Evolutionary conservation across 176 grass and related monocot species (phyloP), one percentile per base, ranked within the genome.

Genomic region (Avena atlantica): DNA sequence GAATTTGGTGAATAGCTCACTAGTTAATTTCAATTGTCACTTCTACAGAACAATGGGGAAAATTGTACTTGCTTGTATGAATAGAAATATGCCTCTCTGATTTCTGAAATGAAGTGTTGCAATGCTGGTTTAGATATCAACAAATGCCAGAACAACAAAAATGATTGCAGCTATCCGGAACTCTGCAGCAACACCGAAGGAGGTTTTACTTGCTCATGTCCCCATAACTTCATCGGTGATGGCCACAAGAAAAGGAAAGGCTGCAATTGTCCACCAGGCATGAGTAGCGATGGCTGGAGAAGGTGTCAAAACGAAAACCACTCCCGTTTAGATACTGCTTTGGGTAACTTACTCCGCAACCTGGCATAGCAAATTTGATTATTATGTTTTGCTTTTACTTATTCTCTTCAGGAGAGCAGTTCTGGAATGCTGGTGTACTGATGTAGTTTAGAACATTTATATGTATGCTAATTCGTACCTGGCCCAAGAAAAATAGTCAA

Each of bases 161-260:
- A 89, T 31, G 21, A 25, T 13, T 89, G 88, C 70, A 34, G 15
- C 24, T 13, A 0, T 0, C 51, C 0, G 6, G 0, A 3, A 6
- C 2, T 10, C 16, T 86, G 88, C 72, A 20, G 70, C 6, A 90
- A 90, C 44, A 90, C 25, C 19, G 1, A 8, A 10, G 88, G 88
- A 50, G 4, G 61, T 6, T 90, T 8, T 77, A 77, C 25, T n/a
- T 90, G 88, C 52, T 70, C 25, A 24, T 90, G 88, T 64, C 88
- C 88, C 42, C 0, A 15, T 2, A 12, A 77, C 15, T 16, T 2
- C 15, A 42, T 0, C 10, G 88, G 88, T 37, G 61, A 89, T 12
- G 78, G 78, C 25, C 11, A n/a, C 70, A 82, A 0, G 14, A 42
- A 0, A 12, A 83, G 88, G 45, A 82, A 36, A 77, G 11, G 23